Base-by-base conservation (phyloP, 1,139 yeast genomes). In the Yamadazyma sp. region DNA sequence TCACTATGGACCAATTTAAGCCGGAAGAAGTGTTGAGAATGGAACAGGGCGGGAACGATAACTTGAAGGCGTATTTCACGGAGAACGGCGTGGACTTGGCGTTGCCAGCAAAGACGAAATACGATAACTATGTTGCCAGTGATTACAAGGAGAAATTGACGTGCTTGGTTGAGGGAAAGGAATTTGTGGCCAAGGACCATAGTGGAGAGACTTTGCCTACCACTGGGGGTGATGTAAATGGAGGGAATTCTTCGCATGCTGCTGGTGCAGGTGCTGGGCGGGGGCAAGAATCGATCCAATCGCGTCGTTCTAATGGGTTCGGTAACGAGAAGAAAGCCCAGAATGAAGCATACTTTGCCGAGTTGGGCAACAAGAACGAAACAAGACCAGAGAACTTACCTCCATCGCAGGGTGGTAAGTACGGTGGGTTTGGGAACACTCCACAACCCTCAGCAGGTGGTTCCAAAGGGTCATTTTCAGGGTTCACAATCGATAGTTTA, bases 1-100 rank as follows among this genome's bases (percentile, higher is more conserved):
- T 92, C 51, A 88, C 96, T 24, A 91, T 94, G 95, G 99, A 92
- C 61, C 96, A 89, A 65, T 94, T 94, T 73, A 89, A 89, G 62
- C 84, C 89, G 12, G 96, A 88, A 41, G 98, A 92, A 62, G 76
- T 89, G 43, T 70, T 81, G 47, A 73, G 94, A 50, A 91, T 94
- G 98, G 96, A 92, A 55, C 72, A 81, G 45, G 98, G 99, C 44
- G 99, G 99, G 18, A 92, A 92, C 59, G 87, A 81, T 46, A 77
- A 79, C 30, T 85, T 94, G 51, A 77, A 72, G 28, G 72, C 67
- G 39, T 92, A 82, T 59, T 84, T 91, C 58, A 73, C 70, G 37
- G 65, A 73, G 15, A 81, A 89, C 59, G 96, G 96, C n/a, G 62
- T 91, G 27, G 89, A 83, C 56, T 56, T 77, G 47, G 53, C 64